These are phyloP conservation scores for Solanum peruvianum DNA, from an alignment of 257 asterid species.

Conservation along the genomic window DNA sequence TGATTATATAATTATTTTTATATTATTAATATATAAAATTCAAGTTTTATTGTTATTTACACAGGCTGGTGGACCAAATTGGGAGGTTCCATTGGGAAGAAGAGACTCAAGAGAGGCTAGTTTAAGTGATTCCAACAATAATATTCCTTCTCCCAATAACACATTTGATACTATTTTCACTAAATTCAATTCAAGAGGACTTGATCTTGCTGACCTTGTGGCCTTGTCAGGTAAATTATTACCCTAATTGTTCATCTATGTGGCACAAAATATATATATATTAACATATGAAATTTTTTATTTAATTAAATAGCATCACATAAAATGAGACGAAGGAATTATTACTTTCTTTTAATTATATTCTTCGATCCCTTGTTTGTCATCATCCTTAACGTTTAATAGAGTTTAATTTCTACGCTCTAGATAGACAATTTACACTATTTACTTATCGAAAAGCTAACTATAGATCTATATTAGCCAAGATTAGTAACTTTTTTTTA, in stretches of 20 bases:
- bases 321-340: background rate
- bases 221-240: slow-evolving; percentile 54
- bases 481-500: background rate
- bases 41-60: background rate
- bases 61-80: slow-evolving; percentile 37
- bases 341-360: too few relatives aligned
- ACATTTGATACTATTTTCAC: slow-evolving; percentile 34
- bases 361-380: background rate
- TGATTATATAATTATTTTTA: background rate
- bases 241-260: background rate
- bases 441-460: background rate
- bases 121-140: slow-evolving; percentile 30
- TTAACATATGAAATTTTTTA: background rate
- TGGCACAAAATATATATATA: too few relatives aligned
- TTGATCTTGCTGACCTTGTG: slow-evolving; percentile 48
- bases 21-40: background rate
- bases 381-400: background rate
- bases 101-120: slow-evolving; percentile 37
- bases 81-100: slow-evolving; percentile 49
- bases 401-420: background rate
- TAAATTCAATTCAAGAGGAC: slow-evolving; percentile 20
- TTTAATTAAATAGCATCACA: background rate
- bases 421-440: background rate
- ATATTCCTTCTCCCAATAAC: slow-evolving; percentile 45
- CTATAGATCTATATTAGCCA: background rate